Base-by-base conservation (phyloP, 495 filamentous ascomycete genomes). In the Talaromyces thailandensis region DNA sequence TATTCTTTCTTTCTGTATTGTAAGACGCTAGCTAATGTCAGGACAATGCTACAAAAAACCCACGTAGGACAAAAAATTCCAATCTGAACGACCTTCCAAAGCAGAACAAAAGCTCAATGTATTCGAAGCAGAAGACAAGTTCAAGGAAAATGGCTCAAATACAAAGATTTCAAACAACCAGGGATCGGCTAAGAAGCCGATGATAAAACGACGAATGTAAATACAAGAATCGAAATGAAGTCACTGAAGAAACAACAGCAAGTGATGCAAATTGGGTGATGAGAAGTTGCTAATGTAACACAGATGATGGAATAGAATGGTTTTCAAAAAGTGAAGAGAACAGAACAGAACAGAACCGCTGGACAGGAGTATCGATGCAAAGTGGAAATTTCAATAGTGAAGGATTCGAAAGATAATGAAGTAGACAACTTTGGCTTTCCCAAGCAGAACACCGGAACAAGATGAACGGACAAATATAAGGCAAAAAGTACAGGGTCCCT, bases 301-400 rank as follows among this genome's bases (percentile, higher is more conserved):
- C 14, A 6, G 43, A 21, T 48, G 43, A 48, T 18, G 7, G 43
- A 48, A 21, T 8, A 21, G 6, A 48, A 9, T 48, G 43, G 21
- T 48, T 18, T 48, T 48, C 14, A 7, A 35, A 59, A 45, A 25
- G 16, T 12, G 14, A 32, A n/a, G n/a, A n/a, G n/a, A n/a, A n/a
- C n/a, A n/a, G n/a, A 58, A 52, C 50, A 25, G 35, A 37, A 11
- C 14, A 58, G n/a, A 59, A 59, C 35, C 35, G 35, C 56, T 58
- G 29, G 7, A 58, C 56, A 58, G 56, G 43, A 58, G 56, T 58
- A 58, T 35, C 26, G 29, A 58, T 58, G 56, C 56, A 58, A 58
- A 58, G 21, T 48, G 43, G 40, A 35, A n/a, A 16, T 29, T 26
- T 56, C 52, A 9, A 48, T n/a, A n/a, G n/a, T 48, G 18, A 21